Conservation (phyloP, 495 filamentous ascomycete genomes). For the Aspergillus asperescens region DNA sequence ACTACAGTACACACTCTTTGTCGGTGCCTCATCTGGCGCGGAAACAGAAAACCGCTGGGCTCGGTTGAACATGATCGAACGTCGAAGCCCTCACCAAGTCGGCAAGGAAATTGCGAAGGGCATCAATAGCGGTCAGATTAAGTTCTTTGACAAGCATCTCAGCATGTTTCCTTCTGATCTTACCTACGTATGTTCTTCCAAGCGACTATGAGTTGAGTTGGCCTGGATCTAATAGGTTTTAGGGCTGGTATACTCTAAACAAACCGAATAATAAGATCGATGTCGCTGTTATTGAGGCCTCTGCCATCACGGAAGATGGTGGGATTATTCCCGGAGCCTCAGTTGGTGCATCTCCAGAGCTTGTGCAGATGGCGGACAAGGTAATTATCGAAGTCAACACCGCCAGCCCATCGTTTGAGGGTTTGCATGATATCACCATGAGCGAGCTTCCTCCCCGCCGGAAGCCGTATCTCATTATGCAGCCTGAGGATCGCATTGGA, state of each 20-base stretch:
- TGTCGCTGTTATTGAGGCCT: conserved; percentile 80
- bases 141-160: conserved; percentile 89
- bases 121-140: conserved; percentile 82
- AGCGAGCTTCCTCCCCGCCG: conserved; percentile 72
- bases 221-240: no score
- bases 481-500: conserved; percentile 74
- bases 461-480: conserved; percentile 84
- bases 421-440: conserved; percentile 87
- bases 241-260: conserved; percentile 78
- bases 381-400: conserved; percentile 95
- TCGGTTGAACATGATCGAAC: conserved; percentile 78
- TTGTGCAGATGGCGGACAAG: conserved; percentile 86
- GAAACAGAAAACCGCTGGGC: conserved; percentile 94
- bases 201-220: no score
- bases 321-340: conserved; percentile 85
- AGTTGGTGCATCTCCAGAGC: conserved; percentile 80
- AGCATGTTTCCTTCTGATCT: conserved; percentile 90
- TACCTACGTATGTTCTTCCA: conserved; percentile 56
- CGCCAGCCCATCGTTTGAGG: conserved; percentile 75
- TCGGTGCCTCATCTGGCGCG: conserved; percentile 81
- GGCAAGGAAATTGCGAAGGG: conserved; percentile 88
- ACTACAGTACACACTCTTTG: conserved; percentile 79
- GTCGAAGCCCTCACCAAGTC: conserved; percentile 80
- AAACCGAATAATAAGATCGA: conserved; percentile 68
- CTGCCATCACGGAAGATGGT: conserved; percentile 87